These are phyloP conservation scores for Heliocybe sulcata DNA, from an alignment of 1,284 basidiomycete genomes.

Conservation along the genomic window DNA sequence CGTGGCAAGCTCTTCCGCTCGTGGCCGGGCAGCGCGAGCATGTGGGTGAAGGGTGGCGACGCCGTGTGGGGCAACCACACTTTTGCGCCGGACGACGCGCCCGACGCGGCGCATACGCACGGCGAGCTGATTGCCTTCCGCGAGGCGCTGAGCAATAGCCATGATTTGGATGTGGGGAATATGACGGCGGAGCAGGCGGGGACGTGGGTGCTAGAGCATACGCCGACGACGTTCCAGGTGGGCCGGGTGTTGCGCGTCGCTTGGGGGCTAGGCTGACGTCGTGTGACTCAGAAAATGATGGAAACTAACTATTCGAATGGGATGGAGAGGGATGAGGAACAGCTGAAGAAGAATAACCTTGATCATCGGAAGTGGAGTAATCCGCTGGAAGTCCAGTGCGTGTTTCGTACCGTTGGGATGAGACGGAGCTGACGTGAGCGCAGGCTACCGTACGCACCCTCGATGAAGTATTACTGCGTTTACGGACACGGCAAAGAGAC, in stretches of 20 bases:
- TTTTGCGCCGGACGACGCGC: slow-evolving; percentile 73
- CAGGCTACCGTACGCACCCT: slow-evolving; percentile 86
- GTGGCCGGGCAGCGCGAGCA: slow-evolving; percentile 92
- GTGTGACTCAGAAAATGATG: slow-evolving; percentile 75
- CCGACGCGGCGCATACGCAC: slow-evolving; percentile 59
- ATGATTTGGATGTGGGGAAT: slow-evolving; percentile 34
- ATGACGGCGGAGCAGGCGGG: slow-evolving; percentile 78
- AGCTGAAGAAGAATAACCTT: slow-evolving; percentile 57
- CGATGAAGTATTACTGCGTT: slow-evolving; percentile 90
- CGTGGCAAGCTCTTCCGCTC: slow-evolving; percentile 87
- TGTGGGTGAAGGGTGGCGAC: slow-evolving; percentile 94
- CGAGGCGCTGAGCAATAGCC: slow-evolving; percentile 23
- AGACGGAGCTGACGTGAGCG: background rate
- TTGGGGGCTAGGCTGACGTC: too few relatives aligned
- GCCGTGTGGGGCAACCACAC: slow-evolving; percentile 82
- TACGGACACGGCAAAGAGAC: slow-evolving; percentile 98
- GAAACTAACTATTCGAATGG: slow-evolving; percentile 89
- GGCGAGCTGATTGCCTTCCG: slow-evolving; percentile 85
- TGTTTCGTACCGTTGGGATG: background rate
- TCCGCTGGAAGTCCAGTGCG: slow-evolving; percentile 81
- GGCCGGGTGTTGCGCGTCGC: too few relatives aligned
- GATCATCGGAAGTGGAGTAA: slow-evolving; percentile 92
- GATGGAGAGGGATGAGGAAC: slow-evolving; percentile 72
- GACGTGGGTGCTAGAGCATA: slow-evolving; percentile 81
- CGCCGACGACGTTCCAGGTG: slow-evolving; percentile 79